phyloP scores from a whole-genome alignment of 139 green algal species.

The Ettlia oleoabundans region DNA sequence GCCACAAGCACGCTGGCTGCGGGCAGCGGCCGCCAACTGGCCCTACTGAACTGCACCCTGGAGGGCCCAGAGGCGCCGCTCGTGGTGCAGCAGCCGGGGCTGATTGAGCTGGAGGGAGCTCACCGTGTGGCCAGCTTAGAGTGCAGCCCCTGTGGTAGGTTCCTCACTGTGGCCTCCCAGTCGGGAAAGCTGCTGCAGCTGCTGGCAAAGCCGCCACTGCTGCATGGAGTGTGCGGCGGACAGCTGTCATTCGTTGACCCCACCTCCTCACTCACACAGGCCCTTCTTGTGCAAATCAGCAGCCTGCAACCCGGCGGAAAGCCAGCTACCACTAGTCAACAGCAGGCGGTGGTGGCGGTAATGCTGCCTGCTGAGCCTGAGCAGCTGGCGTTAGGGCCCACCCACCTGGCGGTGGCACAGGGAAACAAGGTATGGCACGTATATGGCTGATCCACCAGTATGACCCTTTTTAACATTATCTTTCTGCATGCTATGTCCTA shows the following conservation, averaged over 20 bases:
- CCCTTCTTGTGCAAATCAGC: neutral
- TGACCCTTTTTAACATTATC: neutral
- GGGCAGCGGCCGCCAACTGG: slow-evolving; percentile 61
- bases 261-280: neutral
- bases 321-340: neutral
- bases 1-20: slow-evolving; percentile 59
- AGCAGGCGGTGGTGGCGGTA: slow-evolving; percentile 31
- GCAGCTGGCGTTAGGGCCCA: slow-evolving; percentile 70
- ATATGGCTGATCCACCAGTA: neutral
- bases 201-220: slow-evolving; percentile 3
- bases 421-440: slow-evolving; percentile 71
- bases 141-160: slow-evolving; percentile 70
- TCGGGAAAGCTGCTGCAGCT: slow-evolving; percentile 13
- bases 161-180: slow-evolving; percentile 67
- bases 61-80: neutral
- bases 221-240: slow-evolving; percentile 16
- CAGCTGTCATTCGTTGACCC: neutral
- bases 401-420: slow-evolving; percentile 71
- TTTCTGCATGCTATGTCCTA: too few relatives aligned
- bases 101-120: slow-evolving; percentile 62
- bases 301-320: slow-evolving; percentile 5
- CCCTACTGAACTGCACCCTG: slow-evolving; percentile 52
- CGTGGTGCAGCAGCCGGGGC: slow-evolving; percentile 56
- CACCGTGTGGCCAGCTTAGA: slow-evolving; percentile 53
- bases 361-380: slow-evolving; percentile 72